phyloP scores from a whole-genome alignment of 129 eudicot genomes.

The Glebionis coronaria region DNA sequence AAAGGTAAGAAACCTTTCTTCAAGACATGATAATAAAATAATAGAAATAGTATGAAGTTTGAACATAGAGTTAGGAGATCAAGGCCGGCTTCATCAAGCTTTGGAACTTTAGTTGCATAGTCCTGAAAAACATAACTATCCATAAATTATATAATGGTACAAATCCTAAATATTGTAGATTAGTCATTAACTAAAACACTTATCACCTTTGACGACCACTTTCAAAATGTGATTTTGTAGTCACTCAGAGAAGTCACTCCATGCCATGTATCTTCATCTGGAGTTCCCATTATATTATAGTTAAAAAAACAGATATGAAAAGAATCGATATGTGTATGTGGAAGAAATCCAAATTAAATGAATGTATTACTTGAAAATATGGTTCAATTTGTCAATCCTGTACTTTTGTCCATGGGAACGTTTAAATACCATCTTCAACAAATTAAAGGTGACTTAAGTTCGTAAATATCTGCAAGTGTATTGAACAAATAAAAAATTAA shows the following conservation, averaged over 20 bases:
- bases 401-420: too few relatives aligned
- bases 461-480: too few relatives aligned
- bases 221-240: constrained; percentile 71
- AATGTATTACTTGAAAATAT: constrained; percentile 85
- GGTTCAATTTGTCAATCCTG: constrained; percentile 71
- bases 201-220: constrained; percentile 77
- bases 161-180: too few relatives aligned
- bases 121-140: constrained; percentile 47
- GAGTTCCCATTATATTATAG: too few relatives aligned
- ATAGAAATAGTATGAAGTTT: constrained; percentile 3
- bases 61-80: constrained; percentile 79
- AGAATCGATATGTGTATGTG: too few relatives aligned
- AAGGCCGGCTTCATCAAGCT: constrained; percentile 69
- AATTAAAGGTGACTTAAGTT: too few relatives aligned
- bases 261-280: too few relatives aligned
- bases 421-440: too few relatives aligned
- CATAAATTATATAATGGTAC: constrained; percentile 14
- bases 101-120: constrained; percentile 71
- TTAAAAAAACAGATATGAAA: too few relatives aligned
- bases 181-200: not conserved
- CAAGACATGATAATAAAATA: constrained; percentile 5
- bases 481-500: too few relatives aligned
- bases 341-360: too few relatives aligned
- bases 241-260: constrained; percentile 83
- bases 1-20: not conserved